These are phyloP conservation scores for Entomortierella parvispora DNA, from an alignment of 192 early-diverging fungal species.

Conservation along the genomic window DNA sequence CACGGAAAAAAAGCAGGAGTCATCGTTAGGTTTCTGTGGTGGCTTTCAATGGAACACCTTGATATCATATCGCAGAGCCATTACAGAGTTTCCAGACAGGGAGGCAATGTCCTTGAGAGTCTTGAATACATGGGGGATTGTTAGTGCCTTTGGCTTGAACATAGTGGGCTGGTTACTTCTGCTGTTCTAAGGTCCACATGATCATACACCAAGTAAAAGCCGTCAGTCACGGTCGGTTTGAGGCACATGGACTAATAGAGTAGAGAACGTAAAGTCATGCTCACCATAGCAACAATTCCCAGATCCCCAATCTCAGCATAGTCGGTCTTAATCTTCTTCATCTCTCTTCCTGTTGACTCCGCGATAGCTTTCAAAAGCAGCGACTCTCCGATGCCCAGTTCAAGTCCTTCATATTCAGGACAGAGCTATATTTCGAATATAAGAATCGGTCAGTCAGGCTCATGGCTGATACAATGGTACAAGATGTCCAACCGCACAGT, in stretches of 20 bases:
- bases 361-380: slow-evolving; percentile 95
- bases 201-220: neutral
- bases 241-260: neutral
- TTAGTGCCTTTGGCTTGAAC: slow-evolving; percentile 82
- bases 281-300: slow-evolving; percentile 86
- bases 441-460: slow-evolving; percentile 1
- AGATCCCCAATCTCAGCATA: slow-evolving; percentile 86
- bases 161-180: slow-evolving; percentile 89
- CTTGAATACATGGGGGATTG: slow-evolving; percentile 83
- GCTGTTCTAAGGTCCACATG: slow-evolving; percentile 57
- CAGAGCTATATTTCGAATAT: slow-evolving; percentile 63
- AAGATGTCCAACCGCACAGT: too few relatives aligned
- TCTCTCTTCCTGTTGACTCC: slow-evolving; percentile 82
- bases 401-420: slow-evolving; percentile 95
- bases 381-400: slow-evolving; percentile 95
- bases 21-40: too few relatives aligned
- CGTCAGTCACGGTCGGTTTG: neutral
- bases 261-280: neutral
- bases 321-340: slow-evolving; percentile 82
- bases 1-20: neutral
- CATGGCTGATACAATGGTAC: neutral
- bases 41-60: too few relatives aligned
- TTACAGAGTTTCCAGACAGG: slow-evolving; percentile 72
- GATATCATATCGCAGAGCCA: too few relatives aligned
- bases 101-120: slow-evolving; percentile 88